A percentile compares a stretch with the other conserved stretches of the same genome.
Evolutionary conservation across 352 stramenopile genomes (phyloP).

Genomic region (Phytophthora vignae): DNA sequence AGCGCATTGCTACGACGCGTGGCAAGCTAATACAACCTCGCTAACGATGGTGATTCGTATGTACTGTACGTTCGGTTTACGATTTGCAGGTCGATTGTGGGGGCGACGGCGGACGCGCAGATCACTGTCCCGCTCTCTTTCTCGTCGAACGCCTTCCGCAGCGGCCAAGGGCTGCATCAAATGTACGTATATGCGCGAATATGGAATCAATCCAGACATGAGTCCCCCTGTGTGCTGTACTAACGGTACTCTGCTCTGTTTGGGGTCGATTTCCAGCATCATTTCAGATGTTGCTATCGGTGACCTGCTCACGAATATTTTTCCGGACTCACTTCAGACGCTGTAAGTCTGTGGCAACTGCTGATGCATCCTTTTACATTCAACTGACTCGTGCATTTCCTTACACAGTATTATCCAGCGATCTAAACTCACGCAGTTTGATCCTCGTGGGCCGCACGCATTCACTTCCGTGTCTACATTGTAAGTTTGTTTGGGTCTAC

Average conservation of each 20-base stretch:
- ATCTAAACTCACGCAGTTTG: constrained; percentile 66
- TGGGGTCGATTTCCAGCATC: constrained; percentile 25
- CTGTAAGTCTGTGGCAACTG: constrained; percentile 47
- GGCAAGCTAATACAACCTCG: neutral
- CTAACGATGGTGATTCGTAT: constrained; percentile 13
- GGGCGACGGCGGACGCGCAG: constrained; percentile 56
- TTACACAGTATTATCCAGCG: constrained; percentile 66
- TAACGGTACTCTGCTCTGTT: constrained; percentile 5
- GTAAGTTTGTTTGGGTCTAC: constrained; percentile 43
- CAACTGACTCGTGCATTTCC: constrained; percentile 8
- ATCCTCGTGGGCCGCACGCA: constrained; percentile 51
- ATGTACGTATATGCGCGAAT: constrained; percentile 41
- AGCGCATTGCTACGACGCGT: neutral
- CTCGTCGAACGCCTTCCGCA: constrained; percentile 54
- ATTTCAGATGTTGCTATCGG: constrained; percentile 70
- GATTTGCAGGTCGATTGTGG: constrained; percentile 59
- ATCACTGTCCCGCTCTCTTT: constrained; percentile 70
- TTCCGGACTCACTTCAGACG: constrained; percentile 59
- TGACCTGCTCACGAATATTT: constrained; percentile 74
- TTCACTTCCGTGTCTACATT: constrained; percentile 60
- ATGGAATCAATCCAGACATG: too few species aligned
- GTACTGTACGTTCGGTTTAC: constrained; percentile 10
- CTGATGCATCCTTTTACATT: neutral
- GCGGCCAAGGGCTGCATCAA: constrained; percentile 50
- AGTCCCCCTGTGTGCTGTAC: neutral